Percentiles rank a stretch among this genome's conserved stretches.
These are phyloP conservation scores for Coemansia umbellata DNA, from an alignment of 192 early-diverging fungal genomes.

Conservation along the genomic window DNA sequence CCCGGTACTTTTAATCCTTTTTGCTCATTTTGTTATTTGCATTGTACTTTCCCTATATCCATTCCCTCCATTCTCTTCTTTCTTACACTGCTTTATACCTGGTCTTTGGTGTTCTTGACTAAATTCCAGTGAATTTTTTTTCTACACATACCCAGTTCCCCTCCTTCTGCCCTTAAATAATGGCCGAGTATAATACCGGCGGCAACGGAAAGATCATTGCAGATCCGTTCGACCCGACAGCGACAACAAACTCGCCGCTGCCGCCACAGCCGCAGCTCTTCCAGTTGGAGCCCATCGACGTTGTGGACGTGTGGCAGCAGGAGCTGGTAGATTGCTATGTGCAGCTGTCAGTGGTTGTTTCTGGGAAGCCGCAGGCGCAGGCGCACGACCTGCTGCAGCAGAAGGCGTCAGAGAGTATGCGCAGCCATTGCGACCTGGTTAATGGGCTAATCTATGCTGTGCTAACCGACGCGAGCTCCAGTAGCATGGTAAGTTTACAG, in stretches of 20 bases:
- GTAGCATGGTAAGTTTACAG: conserved; percentile 39
- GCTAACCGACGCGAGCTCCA: conserved; percentile 45
- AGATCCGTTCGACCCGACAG: too few species aligned
- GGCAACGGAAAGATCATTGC: too few species aligned
- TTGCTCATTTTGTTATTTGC: too few species aligned
- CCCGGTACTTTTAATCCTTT: too few species aligned
- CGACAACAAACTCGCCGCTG: conserved; percentile 3
- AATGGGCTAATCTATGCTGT: conserved; percentile 61
- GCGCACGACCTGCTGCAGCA: conserved; percentile 61
- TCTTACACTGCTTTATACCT: too few species aligned
- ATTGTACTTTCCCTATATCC: too few species aligned
- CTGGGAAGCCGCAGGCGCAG: conserved; percentile 54
- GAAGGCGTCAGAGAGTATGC: conserved; percentile 53
- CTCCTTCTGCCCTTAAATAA: too few species aligned
- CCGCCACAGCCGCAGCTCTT: conserved; percentile 46
- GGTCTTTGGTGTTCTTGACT: too few species aligned
- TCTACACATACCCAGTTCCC: too few species aligned
- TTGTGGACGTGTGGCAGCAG: conserved; percentile 47
- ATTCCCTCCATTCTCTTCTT: too few species aligned
- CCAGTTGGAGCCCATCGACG: conserved; percentile 45
- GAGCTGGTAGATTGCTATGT: conserved; percentile 44
- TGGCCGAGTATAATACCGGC: too few species aligned
- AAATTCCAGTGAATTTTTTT: too few species aligned
- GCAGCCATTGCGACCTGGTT: conserved; percentile 49
- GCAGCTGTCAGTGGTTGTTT: conserved; percentile 17